Evolutionary conservation across 163 green algal genomes (phyloP).

Genomic region (Chlamydomonas reinhardtii): DNA sequence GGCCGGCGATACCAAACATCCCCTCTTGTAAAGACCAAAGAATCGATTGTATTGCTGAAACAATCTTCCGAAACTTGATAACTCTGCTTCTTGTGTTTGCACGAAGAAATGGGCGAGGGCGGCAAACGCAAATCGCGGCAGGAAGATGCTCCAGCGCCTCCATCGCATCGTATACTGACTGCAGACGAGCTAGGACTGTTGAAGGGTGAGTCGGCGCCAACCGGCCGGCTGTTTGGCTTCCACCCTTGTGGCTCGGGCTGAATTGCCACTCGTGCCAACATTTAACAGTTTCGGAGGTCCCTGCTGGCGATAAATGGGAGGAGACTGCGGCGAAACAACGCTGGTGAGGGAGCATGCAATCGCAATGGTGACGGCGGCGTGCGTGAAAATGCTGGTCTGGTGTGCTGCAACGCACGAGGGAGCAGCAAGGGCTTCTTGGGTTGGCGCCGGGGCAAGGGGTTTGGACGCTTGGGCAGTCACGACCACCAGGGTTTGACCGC

Average conservation of each 20-base stretch:
- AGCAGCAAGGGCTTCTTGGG: no score
- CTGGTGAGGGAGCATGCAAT: neutral
- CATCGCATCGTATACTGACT: slow-evolving; percentile 21
- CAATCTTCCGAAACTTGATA: no score
- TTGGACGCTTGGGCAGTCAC: no score
- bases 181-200: slow-evolving; percentile 33
- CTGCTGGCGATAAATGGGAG: slow-evolving; percentile 38
- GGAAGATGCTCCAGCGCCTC: neutral
- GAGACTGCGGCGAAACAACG: slow-evolving; percentile 24
- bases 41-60: no score
- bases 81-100: neutral
- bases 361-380: no score
- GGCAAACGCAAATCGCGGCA: slow-evolving; percentile 7
- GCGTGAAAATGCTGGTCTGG: no score
- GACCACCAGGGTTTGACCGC: no score
- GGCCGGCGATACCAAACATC: no score
- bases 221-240: neutral
- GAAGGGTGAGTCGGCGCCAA: slow-evolving; percentile 1
- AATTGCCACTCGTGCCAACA: neutral
- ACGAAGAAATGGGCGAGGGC: slow-evolving; percentile 7
- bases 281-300: slow-evolving; percentile 26
- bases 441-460: no score
- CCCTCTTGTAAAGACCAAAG: no score
- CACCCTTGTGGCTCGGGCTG: no score
- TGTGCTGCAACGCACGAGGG: no score